Conservation (phyloP, 164 flowering plant species). For the Buxus sempervirens region DNA sequence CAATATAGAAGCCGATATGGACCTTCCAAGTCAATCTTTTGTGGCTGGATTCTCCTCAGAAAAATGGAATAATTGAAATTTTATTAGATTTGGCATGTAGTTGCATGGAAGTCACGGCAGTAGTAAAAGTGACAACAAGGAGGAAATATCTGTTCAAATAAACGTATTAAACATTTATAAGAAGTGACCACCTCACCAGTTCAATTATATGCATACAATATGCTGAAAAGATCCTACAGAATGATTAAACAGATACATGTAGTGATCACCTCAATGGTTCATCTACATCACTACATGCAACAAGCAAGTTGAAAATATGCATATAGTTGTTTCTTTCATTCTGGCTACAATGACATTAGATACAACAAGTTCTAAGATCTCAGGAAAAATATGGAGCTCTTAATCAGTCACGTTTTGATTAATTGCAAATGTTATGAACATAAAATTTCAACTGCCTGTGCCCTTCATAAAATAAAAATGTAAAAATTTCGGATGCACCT, state of each 20-base stretch:
- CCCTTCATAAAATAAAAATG: no score
- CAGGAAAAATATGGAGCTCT: background rate
- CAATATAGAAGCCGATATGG: slow-evolving; percentile 52
- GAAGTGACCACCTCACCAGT: background rate
- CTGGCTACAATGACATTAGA: background rate
- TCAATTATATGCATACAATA: background rate
- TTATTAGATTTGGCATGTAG: background rate
- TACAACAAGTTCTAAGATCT: no score
- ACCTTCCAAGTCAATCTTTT: slow-evolving; percentile 28
- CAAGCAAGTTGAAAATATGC: no score
- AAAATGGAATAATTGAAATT: background rate
- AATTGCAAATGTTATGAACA: no score
- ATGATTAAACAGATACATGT: no score
- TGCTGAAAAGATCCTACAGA: background rate
- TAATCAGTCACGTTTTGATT: background rate
- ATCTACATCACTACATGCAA: no score
- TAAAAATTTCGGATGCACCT: background rate
- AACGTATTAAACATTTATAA: background rate
- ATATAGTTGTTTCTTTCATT: no score
- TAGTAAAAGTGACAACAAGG: background rate
- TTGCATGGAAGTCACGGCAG: background rate
- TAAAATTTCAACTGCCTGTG: background rate
- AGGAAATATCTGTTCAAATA: background rate
- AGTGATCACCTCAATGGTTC: no score
- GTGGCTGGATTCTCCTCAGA: slow-evolving; percentile 15